Evolutionary conservation across 345 rosid genomes (phyloP).

Genomic region (Draba incana): DNA sequence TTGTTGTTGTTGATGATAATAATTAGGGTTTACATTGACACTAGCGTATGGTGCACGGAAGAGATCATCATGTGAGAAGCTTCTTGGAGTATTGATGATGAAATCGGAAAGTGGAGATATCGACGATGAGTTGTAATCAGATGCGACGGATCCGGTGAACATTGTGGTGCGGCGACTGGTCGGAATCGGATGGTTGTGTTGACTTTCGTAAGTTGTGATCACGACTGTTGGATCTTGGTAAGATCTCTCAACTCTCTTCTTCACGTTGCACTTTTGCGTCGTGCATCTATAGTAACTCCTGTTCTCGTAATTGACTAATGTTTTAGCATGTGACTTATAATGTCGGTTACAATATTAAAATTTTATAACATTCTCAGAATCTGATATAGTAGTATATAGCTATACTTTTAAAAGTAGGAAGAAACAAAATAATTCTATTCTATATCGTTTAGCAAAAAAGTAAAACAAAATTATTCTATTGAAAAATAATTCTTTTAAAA

Average conservation of each 20-base stretch:
- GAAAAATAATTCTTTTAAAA: neutral
- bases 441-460: too few relatives aligned
- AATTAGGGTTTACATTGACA: slow-evolving; percentile 38
- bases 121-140: slow-evolving; percentile 25
- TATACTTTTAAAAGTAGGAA: neutral
- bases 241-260: slow-evolving; percentile 89
- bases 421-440: neutral
- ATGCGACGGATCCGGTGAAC: slow-evolving; percentile 38
- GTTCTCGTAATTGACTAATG: slow-evolving; percentile 8
- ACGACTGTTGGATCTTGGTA: slow-evolving; percentile 80
- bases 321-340: slow-evolving; percentile 27
- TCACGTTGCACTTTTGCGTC: slow-evolving; percentile 78
- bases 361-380: too few relatives aligned
- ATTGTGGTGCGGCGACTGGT: slow-evolving; percentile 55
- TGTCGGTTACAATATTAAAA: slow-evolving; percentile 7
- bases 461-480: neutral
- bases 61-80: slow-evolving; percentile 47
- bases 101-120: slow-evolving; percentile 28
- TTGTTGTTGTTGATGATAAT: slow-evolving; percentile 42
- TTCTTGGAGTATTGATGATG: slow-evolving; percentile 38
- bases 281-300: slow-evolving; percentile 98
- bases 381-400: too few relatives aligned
- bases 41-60: slow-evolving; percentile 33
- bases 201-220: slow-evolving; percentile 89
- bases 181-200: slow-evolving; percentile 82